Conservation (phyloP, 2,329 filamentous ascomycete species). For the Pestalotiopsis sp. region DNA sequence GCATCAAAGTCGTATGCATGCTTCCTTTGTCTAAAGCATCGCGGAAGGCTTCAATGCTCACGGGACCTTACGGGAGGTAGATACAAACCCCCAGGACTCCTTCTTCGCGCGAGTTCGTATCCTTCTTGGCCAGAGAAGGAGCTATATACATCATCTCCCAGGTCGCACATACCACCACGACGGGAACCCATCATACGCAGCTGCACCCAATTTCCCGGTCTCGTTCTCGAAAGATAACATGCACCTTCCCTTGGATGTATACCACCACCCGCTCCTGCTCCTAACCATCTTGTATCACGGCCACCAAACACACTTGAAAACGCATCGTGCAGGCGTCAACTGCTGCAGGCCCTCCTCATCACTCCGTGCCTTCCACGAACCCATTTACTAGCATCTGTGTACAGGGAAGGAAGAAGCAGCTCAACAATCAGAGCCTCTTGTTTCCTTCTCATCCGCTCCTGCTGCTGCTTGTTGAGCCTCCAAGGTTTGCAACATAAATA, state of each 20-base stretch:
- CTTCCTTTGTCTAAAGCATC: neutral
- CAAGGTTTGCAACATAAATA: neutral
- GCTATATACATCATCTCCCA: neutral
- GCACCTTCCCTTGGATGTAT: neutral
- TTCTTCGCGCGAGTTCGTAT: neutral
- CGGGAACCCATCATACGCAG: neutral
- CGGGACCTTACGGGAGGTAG: neutral
- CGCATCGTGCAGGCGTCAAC: neutral
- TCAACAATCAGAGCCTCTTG: neutral
- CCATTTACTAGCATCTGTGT: neutral
- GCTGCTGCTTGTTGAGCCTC: neutral
- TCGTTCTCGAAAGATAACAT: neutral
- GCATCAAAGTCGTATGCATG: conserved; percentile 1
- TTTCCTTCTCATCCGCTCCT: neutral
- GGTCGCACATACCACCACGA: neutral
- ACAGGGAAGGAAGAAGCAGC: neutral
- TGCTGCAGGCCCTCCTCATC: neutral
- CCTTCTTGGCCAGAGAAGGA: neutral
- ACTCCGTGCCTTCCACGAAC: neutral
- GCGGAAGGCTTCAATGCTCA: neutral
- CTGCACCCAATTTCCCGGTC: neutral
- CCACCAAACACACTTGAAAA: neutral
- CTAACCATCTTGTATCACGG: neutral
- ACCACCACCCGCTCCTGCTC: neutral
- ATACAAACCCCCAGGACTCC: neutral